Base-by-base conservation (phyloP, 1,284 basidiomycete species). In the Trichosporon ovoides region DNA sequence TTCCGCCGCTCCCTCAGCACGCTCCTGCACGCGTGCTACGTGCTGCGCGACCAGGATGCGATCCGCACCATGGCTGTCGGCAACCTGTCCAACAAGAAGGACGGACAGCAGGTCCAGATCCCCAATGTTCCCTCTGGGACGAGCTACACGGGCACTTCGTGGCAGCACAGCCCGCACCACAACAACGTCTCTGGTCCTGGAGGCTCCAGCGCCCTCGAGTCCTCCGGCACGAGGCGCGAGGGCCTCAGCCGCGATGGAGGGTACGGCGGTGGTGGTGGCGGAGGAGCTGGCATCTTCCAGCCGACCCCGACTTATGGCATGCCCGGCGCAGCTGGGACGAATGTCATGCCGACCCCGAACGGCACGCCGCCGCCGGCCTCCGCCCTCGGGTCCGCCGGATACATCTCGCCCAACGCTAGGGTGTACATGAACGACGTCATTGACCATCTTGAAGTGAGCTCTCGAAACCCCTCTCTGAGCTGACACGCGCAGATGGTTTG, bases 341-440 rank as follows among this genome's bases (percentile, higher is more conserved):
- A 16, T 14, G 43, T 48, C 43, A 48, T 48, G 19, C 52, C 36
- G 20, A 37, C 43, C 22, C 43, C 43, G 43, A 48, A 48, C 43
- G 43, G 43, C 12, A n/a, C 38, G 28, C 38, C 52, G 28, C 38
- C 52, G 28, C 52, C 52, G 24, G 52, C 18, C 18, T 28, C 52
- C 24, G 28, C 38, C 34, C 19, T 34, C 19, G 31, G 34, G 20
- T 31, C 38, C 13, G 16, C 24, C 14, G 73, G 73, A 0, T 74
- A 69, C 62, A 74, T 76, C 61, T 60, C 65, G 9, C 71, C 69
- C 7, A 63, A 74, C 58, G 68, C 72, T 0, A 71, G 71, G 53
- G 69, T 76, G 34, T 76, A 76, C 59, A 71, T 76, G 35, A 69
- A 68, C 52, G 74, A 76, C 57, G 71, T 73, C 28, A 62, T 73